A percentile compares a stretch with the other conserved stretches of the same genome.
phyloP scores from a whole-genome alignment of 768 basidiomycete genomes.

The Peribolospora kevripleyi region DNA sequence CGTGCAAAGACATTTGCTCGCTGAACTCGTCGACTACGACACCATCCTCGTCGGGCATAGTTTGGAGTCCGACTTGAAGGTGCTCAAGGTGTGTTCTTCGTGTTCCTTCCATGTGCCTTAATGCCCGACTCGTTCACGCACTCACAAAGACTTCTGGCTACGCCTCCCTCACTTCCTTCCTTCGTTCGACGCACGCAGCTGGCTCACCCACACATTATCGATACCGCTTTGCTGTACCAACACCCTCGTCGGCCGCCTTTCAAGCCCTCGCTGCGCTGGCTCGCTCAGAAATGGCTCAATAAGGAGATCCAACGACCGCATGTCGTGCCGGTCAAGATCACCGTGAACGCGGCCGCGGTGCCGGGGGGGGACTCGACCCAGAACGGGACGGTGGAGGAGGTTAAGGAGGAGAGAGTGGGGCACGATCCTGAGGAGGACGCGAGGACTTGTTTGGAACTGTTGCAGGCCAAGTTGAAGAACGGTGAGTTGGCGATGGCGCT shows the following conservation, averaged over 20 bases:
- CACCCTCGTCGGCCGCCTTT: conserved; percentile 82
- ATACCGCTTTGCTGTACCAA: conserved; percentile 70
- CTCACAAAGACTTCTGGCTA: not conserved
- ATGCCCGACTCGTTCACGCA: not conserved
- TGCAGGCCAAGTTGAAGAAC: conserved; percentile 53
- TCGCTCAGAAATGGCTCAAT: conserved; percentile 77
- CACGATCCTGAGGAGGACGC: conserved; percentile 94
- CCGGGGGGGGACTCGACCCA: conserved; percentile 16
- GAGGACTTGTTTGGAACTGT: conserved; percentile 55
- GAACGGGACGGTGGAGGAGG: conserved; percentile 1
- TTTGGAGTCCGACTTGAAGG: conserved; percentile 75
- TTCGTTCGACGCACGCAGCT: conserved; percentile 19
- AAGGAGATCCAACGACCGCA: conserved; percentile 49
- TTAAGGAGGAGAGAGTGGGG: conserved; percentile 40
- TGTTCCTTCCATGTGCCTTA: not conserved
- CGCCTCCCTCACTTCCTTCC: not conserved
- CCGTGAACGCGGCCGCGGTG: not conserved
- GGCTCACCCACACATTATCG: conserved; percentile 64
- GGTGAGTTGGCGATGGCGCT: conserved; percentile 23
- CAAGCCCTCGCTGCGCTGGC: conserved; percentile 90
- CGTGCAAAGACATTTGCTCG: conserved; percentile 40
- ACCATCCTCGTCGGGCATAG: conserved; percentile 80
- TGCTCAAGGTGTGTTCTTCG: conserved; percentile 31
- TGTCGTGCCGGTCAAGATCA: not conserved
- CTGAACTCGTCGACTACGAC: conserved; percentile 25